Evolutionary conservation across 345 rosid genomes (phyloP).

Genomic region (Eucalyptus regnans): DNA sequence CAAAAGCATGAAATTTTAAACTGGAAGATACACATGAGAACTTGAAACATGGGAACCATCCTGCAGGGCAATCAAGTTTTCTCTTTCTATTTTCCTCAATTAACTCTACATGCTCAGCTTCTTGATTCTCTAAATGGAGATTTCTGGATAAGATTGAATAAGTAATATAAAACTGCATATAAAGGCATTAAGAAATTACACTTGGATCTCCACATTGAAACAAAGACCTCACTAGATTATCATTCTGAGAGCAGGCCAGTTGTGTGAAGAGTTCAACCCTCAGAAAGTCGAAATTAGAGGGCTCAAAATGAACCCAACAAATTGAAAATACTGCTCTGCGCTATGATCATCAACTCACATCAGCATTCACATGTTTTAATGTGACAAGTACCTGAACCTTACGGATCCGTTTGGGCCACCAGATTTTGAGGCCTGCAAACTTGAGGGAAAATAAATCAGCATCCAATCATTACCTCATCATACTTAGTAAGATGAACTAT

Average conservation of each 20-base stretch:
- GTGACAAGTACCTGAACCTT: slow-evolving; percentile 58
- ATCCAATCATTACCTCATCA: neutral
- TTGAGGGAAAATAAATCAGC: slow-evolving; percentile 9
- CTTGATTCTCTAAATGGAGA: neutral
- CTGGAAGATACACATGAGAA: neutral
- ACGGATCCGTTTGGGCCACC: slow-evolving; percentile 96
- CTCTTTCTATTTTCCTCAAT: neutral
- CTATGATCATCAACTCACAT: neutral
- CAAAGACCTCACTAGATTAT: neutral
- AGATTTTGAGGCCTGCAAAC: slow-evolving; percentile 72
- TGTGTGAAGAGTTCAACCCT: neutral
- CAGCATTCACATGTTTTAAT: neutral
- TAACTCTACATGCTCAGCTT: neutral
- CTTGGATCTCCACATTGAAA: neutral
- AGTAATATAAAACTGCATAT: neutral
- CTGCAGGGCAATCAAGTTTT: neutral
- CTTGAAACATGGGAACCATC: neutral
- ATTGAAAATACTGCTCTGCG: neutral
- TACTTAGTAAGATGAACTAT: neutral
- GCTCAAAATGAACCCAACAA: neutral
- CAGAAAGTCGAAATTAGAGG: neutral
- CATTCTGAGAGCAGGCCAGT: neutral
- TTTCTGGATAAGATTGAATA: neutral
- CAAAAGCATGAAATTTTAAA: neutral
- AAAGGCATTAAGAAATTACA: neutral